Percentiles rank a stretch among this genome's conserved stretches.
These are phyloP conservation scores for Podospora pseudopauciseta DNA, from an alignment of 495 filamentous ascomycete species.

Conservation along the genomic window DNA sequence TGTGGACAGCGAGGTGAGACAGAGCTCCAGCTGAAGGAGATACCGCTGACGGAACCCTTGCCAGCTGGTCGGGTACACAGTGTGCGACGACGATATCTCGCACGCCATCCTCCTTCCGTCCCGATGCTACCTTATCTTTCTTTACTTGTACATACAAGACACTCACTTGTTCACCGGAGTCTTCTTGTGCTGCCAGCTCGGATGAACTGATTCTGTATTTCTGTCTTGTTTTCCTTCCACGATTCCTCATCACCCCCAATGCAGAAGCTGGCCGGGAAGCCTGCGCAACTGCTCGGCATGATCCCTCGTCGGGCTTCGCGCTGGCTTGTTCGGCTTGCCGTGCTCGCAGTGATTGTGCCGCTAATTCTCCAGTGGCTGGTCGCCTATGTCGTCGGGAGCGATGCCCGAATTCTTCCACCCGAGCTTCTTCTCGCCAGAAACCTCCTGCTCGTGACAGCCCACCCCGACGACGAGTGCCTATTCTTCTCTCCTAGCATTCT, in stretches of 20 bases:
- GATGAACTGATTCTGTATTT: background rate
- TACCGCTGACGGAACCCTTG: background rate
- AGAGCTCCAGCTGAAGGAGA: background rate
- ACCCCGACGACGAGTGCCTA: constrained; percentile 45
- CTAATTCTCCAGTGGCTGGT: constrained; percentile 38
- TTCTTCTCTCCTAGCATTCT: constrained; percentile 43
- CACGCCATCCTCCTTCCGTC: background rate
- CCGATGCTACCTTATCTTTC: background rate
- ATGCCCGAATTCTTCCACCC: constrained; percentile 38
- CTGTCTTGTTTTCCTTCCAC: background rate
- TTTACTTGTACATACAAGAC: no score
- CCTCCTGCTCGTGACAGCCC: constrained; percentile 40
- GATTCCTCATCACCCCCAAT: background rate
- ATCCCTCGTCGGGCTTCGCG: constrained; percentile 31
- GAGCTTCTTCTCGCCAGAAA: constrained; percentile 37
- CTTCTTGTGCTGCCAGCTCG: background rate
- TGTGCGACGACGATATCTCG: background rate
- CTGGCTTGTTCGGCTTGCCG: constrained; percentile 26
- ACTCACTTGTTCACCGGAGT: background rate
- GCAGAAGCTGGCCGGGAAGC: constrained; percentile 10
- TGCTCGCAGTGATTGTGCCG: constrained; percentile 31
- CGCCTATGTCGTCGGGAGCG: constrained; percentile 37
- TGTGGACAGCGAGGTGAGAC: background rate
- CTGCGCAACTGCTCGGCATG: constrained; percentile 16
- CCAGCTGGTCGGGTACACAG: background rate